phyloP scores from a whole-genome alignment of 768 basidiomycete genomes.

The Aureoboletus auriporus region DNA sequence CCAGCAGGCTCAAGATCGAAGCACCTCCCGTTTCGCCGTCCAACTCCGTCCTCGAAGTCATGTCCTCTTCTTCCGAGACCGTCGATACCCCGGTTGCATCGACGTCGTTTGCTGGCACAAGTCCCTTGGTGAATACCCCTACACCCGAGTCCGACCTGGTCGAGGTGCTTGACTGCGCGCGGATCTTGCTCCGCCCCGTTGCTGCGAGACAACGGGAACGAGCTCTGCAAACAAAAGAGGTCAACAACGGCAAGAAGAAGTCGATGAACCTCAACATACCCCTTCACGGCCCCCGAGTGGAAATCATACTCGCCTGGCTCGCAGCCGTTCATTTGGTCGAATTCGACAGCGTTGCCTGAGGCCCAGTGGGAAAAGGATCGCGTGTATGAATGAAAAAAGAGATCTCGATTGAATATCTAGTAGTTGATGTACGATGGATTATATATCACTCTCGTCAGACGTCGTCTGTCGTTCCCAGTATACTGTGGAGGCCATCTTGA shows the following conservation, averaged over 20 bases:
- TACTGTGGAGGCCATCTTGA: too few relatives aligned
- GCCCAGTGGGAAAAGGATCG: not conserved
- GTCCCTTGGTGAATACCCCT: too few relatives aligned
- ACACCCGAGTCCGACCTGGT: slow-evolving; percentile 35
- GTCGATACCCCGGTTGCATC: slow-evolving; percentile 21
- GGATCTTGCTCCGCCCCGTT: slow-evolving; percentile 73
- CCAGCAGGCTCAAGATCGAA: slow-evolving; percentile 42
- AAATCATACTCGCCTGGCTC: slow-evolving; percentile 82
- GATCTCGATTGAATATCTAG: not conserved
- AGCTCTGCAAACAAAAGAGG: slow-evolving; percentile 47
- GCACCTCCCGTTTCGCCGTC: slow-evolving; percentile 27
- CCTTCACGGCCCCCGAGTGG: slow-evolving; percentile 81
- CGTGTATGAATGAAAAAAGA: not conserved
- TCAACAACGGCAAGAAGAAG: slow-evolving; percentile 47
- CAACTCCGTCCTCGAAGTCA: slow-evolving; percentile 18
- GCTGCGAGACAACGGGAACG: slow-evolving; percentile 58
- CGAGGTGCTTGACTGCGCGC: slow-evolving; percentile 60
- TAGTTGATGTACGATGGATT: not conserved
- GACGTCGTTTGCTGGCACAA: slow-evolving; percentile 14
- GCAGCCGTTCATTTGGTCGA: slow-evolving; percentile 77
- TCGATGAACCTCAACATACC: slow-evolving; percentile 72
- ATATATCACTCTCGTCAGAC: too few relatives aligned
- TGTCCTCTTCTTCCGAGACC: slow-evolving; percentile 24
- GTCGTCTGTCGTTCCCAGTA: too few relatives aligned
- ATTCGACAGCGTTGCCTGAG: slow-evolving; percentile 44